Evolutionary conservation across 106 monocot genomes (phyloP).

Genomic region (Dioscorea alata): DNA sequence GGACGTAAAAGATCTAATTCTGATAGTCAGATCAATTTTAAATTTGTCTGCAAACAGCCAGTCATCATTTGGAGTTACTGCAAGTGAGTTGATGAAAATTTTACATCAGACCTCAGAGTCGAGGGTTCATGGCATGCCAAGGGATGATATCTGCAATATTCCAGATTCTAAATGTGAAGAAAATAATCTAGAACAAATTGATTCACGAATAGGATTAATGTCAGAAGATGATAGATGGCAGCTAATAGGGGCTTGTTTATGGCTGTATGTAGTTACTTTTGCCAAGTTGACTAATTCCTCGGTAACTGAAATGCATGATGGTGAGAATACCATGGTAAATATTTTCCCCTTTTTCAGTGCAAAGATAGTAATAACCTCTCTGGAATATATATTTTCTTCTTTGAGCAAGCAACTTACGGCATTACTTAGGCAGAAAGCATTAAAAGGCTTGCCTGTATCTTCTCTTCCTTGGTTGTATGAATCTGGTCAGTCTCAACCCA

Average conservation of each 20-base stretch:
- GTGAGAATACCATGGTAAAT: slow-evolving; percentile 12
- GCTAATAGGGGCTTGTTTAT: slow-evolving; percentile 54
- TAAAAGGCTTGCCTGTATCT: slow-evolving; percentile 26
- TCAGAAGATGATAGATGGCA: slow-evolving; percentile 62
- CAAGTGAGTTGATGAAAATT: slow-evolving; percentile 30
- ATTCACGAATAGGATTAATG: slow-evolving; percentile 5
- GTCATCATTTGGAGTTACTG: slow-evolving; percentile 35
- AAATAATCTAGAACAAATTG: slow-evolving; percentile 15
- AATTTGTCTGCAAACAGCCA: slow-evolving; percentile 17
- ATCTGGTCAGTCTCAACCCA: slow-evolving; percentile 15
- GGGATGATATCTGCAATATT: slow-evolving; percentile 6
- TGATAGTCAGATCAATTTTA: slow-evolving; percentile 38
- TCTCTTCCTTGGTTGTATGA: slow-evolving; percentile 42
- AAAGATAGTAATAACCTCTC: slow-evolving; percentile 29
- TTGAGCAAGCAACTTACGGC: slow-evolving; percentile 54
- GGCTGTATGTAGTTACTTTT: slow-evolving; percentile 45
- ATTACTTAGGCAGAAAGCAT: slow-evolving; percentile 41
- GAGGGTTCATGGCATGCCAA: slow-evolving; percentile 20
- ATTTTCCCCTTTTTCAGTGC: slow-evolving; percentile 15
- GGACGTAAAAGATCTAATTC: slow-evolving; percentile 47
- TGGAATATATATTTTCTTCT: slow-evolving; percentile 45
- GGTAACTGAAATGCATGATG: slow-evolving; percentile 13
- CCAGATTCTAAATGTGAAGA: slow-evolving; percentile 5
- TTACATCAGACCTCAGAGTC: slow-evolving; percentile 19
- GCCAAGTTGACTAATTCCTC: slow-evolving; percentile 29